Percentiles rank a stretch among this genome's conserved stretches.
Evolutionary conservation across 495 filamentous ascomycete genomes (phyloP).

Genomic region (Glonium stellatum): DNA sequence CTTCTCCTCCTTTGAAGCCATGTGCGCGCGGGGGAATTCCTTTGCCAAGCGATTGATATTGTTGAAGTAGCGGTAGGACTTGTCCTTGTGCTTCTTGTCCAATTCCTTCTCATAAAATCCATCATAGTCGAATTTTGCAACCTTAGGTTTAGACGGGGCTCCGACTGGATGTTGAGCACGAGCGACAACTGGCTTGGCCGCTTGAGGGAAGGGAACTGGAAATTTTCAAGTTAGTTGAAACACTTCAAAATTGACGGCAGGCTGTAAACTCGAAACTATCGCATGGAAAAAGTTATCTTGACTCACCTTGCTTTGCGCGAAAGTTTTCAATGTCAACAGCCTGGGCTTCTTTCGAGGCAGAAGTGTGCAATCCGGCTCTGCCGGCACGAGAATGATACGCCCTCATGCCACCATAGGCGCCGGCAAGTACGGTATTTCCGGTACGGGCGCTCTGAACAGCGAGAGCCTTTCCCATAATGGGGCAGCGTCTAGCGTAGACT

Average conservation of each 20-base stretch:
- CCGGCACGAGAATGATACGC: slow-evolving; percentile 45
- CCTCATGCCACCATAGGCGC: slow-evolving; percentile 38
- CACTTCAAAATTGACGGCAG: background rate
- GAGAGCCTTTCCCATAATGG: slow-evolving; percentile 96
- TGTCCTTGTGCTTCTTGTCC: slow-evolving; percentile 99
- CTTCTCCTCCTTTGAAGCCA: slow-evolving; percentile 72
- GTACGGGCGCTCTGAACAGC: slow-evolving; percentile 72
- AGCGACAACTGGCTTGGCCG: slow-evolving; percentile 16
- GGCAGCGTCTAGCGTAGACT: slow-evolving; percentile 88
- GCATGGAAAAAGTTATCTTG: background rate
- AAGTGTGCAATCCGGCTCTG: slow-evolving; percentile 76
- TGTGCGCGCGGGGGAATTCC: slow-evolving; percentile 93
- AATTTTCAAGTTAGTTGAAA: background rate
- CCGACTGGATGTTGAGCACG: slow-evolving; percentile 15
- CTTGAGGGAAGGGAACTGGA: slow-evolving; percentile 26
- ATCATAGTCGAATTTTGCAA: slow-evolving; percentile 75
- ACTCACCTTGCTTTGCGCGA: slow-evolving; percentile 44
- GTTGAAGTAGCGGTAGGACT: slow-evolving; percentile 99
- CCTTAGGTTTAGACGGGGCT: slow-evolving; percentile 38
- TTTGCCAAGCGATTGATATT: slow-evolving; percentile 98
- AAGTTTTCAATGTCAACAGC: slow-evolving; percentile 58
- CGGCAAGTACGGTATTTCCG: slow-evolving; percentile 39
- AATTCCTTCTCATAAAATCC: slow-evolving; percentile 81
- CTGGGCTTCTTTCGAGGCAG: slow-evolving; percentile 62
- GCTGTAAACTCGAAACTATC: background rate